Conservation (phyloP, 805 yeast species). For the Spathaspora hagerdaliae region DNA sequence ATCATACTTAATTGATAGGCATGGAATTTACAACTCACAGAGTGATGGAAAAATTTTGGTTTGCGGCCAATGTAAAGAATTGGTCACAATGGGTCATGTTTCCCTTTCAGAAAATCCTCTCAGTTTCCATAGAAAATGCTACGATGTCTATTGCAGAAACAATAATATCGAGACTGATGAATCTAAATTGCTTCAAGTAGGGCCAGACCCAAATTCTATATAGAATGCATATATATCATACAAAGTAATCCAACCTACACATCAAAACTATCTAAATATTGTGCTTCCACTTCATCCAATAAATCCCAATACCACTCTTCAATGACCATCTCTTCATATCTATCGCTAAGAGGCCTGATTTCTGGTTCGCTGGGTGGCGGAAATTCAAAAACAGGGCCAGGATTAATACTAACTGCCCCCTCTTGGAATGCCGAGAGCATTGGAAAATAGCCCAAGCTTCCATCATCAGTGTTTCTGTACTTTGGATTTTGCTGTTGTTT, state of each 20-base stretch:
- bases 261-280: constrained; percentile 45
- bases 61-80: constrained; percentile 50
- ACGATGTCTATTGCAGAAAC: constrained; percentile 32
- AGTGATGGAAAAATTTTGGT: constrained; percentile 33
- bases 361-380: constrained; percentile 32
- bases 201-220: constrained; percentile 5
- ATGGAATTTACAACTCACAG: constrained; percentile 23
- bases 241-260: constrained; percentile 2
- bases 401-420: constrained; percentile 68
- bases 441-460: constrained; percentile 86
- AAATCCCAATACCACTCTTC: constrained; percentile 84
- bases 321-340: constrained; percentile 67
- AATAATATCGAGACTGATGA: constrained; percentile 10
- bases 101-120: constrained; percentile 35
- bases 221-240: not conserved
- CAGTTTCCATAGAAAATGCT: constrained; percentile 49
- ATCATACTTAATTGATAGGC: constrained; percentile 39
- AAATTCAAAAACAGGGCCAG: constrained; percentile 60
- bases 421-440: constrained; percentile 78
- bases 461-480: constrained; percentile 62
- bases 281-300: constrained; percentile 76
- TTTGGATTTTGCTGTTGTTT: constrained; percentile 35
- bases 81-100: constrained; percentile 48
- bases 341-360: constrained; percentile 50
- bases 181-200: constrained; percentile 3